A percentile compares a stretch with the other conserved stretches of the same genome.
These are phyloP conservation scores for Eucalyptus microcorys DNA, from an alignment of 345 rosid genomes.

Conservation along the genomic window DNA sequence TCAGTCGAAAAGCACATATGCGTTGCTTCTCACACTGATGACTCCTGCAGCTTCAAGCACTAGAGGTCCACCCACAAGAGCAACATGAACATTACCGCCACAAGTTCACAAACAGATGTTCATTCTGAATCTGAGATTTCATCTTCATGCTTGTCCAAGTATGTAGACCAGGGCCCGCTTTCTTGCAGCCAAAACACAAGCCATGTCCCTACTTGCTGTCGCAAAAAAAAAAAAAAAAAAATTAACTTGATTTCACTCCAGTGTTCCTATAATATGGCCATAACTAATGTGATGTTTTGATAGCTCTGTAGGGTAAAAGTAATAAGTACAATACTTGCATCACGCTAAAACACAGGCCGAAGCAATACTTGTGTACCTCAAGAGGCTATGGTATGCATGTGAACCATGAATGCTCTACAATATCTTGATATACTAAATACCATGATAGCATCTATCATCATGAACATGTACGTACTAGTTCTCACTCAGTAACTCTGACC, in stretches of 20 bases:
- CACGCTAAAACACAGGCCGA: not conserved
- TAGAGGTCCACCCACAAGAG: not conserved
- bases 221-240: too few species aligned
- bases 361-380: not conserved
- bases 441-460: not conserved
- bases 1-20: accelerated
- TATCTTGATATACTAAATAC: not conserved
- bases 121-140: accelerated
- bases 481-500: accelerated
- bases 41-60: accelerated
- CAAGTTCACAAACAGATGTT: not conserved
- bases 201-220: constrained; percentile 65
- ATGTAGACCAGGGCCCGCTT: too few species aligned
- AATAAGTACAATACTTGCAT: not conserved
- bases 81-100: not conserved
- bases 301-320: not conserved
- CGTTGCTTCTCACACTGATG: not conserved
- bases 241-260: too few species aligned
- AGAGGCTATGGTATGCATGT: not conserved
- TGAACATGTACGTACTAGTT: not conserved
- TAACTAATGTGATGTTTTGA: too few species aligned
- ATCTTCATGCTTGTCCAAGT: not conserved
- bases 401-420: not conserved
- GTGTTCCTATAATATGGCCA: too few species aligned
- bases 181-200: constrained; percentile 20